Base-by-base conservation (phyloP, 1,284 basidiomycete genomes). In the Porodaedalea pini region DNA sequence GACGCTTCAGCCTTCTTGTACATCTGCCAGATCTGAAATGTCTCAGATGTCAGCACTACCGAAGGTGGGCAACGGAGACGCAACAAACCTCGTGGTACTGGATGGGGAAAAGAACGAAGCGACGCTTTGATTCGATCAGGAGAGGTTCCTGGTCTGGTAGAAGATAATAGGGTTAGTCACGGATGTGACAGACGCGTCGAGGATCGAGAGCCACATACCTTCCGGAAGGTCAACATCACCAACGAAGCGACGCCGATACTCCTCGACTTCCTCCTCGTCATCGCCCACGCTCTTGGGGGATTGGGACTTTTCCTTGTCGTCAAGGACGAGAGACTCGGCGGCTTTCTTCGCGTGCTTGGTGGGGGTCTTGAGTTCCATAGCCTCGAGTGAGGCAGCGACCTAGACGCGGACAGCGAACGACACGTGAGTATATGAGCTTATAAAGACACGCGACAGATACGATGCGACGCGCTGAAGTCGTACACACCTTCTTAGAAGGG, bases 101-200 rank as follows among this genome's bases (percentile, higher is more conserved):
- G 68, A 98, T 97, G 21, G 94, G 94, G 76, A 95, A 97, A 21
- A 97, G 79, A 11, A 97, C 93, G 65, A 96, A 96, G 2, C 91
- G 88, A 59, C 84, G 82, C 62, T 79, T 82, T 1, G 90, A 88
- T 69, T 90, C 88, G 65, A 86, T 87, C 54, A 95, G 78, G 8
- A 95, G 78, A 34, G 92, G 92, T 69, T 94, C 92, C 64, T 91
- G 85, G 48, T 75, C 86, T 86, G 54, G 56, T 52, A 21, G 31
- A 47, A 11, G 7, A 23, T 8, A 37, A 32, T 44, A 34, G 56
- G n/a, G 11, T 36, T 4, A 19, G 41, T 47, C n/a, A 55, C 8
- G 7, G n/a, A 25, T 31, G 45, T 32, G 25, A 47, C 15, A 43
- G 10, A 29, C 17, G 51, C 39, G 32, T 31, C 34, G 19, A 34